Evolutionary conservation across 202 grass and related monocot species (phyloP).

Genomic region (Saccharum hybrid): DNA sequence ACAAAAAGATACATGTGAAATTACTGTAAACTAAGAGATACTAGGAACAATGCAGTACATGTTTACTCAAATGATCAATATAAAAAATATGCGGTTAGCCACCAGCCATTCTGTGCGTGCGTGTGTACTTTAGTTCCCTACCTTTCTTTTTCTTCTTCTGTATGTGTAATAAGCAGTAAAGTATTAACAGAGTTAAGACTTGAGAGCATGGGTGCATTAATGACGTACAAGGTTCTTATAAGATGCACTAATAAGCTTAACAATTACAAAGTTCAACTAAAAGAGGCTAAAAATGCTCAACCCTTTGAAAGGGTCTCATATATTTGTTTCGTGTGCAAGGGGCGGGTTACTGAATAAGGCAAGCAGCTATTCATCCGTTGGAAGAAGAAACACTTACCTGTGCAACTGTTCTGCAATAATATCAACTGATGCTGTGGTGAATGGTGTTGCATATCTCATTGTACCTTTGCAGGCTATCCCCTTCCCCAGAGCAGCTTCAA

Average conservation of each 20-base stretch:
- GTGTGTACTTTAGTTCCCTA: neutral
- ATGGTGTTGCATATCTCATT: slow-evolving; percentile 87
- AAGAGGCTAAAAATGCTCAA: slow-evolving; percentile 17
- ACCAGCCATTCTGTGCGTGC: neutral
- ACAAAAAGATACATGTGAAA: neutral
- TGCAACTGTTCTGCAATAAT: slow-evolving; percentile 83
- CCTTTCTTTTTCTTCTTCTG: slow-evolving; percentile 4
- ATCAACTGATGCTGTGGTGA: slow-evolving; percentile 79
- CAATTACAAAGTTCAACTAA: slow-evolving; percentile 36
- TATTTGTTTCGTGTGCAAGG: too few species aligned
- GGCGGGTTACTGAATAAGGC: slow-evolving; percentile 5
- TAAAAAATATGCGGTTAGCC: slow-evolving; percentile 6
- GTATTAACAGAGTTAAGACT: neutral
- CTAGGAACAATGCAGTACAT: slow-evolving; percentile 23
- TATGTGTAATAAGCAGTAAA: neutral
- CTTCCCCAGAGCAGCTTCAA: slow-evolving; percentile 97
- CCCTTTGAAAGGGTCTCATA: slow-evolving; percentile 11
- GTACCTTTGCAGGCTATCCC: slow-evolving; percentile 73
- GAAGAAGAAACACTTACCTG: slow-evolving; percentile 67
- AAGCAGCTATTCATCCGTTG: neutral
- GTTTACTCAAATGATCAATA: slow-evolving; percentile 33
- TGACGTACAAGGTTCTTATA: neutral
- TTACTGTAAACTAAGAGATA: neutral
- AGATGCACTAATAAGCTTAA: slow-evolving; percentile 26
- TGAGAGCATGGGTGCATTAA: slow-evolving; percentile 1